phyloP scores from a whole-genome alignment of 768 basidiomycete genomes.

The Boletus insuetus region DNA sequence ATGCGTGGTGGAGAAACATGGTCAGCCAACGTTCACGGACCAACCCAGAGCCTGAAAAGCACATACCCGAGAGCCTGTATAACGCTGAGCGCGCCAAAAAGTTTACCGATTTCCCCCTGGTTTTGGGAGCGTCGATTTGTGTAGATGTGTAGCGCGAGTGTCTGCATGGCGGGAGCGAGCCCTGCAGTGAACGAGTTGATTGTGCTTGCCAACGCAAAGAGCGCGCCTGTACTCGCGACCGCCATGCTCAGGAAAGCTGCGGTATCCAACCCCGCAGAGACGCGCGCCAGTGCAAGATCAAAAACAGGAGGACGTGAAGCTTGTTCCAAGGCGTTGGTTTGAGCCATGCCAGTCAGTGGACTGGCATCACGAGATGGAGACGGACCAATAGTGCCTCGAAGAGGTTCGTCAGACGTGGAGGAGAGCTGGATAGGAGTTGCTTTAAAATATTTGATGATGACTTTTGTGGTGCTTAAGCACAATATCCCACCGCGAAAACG shows the following conservation, averaged over 20 bases:
- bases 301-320: constrained; percentile 45
- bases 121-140: constrained; percentile 42
- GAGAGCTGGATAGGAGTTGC: constrained; percentile 31
- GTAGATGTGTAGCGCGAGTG: constrained; percentile 69
- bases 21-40: background rate
- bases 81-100: constrained; percentile 82
- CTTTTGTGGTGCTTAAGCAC: constrained; percentile 37
- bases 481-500: background rate
- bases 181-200: constrained; percentile 60
- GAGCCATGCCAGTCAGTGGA: constrained; percentile 2
- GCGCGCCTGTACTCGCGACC: constrained; percentile 40
- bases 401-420: constrained; percentile 17
- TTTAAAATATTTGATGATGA: constrained; percentile 53
- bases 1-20: background rate
- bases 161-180: constrained; percentile 64
- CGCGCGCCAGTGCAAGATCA: constrained; percentile 67
- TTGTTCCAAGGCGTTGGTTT: background rate
- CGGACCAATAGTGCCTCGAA: background rate
- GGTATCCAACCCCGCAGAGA: constrained; percentile 58
- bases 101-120: constrained; percentile 56
- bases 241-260: constrained; percentile 50
- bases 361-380: constrained; percentile 1
- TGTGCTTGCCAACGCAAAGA: constrained; percentile 52
- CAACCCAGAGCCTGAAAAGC: background rate
- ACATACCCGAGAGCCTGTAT: constrained; percentile 63